phyloP scores from a whole-genome alignment of 441 rosid species.

The Lepidium campestre region DNA sequence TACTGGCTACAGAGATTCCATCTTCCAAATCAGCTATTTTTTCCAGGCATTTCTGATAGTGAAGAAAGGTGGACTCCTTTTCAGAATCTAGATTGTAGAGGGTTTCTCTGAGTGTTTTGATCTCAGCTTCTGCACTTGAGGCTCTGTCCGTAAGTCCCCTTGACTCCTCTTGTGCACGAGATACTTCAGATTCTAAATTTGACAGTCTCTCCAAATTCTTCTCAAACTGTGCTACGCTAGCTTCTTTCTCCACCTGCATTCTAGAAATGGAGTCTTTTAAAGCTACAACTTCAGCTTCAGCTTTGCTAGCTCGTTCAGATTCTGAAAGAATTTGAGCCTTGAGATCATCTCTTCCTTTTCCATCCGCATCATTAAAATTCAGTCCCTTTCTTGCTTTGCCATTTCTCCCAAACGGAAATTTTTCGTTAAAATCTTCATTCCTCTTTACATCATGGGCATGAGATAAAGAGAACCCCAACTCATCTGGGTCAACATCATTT shows the following conservation, averaged over 20 bases:
- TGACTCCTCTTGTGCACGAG: constrained; percentile 60
- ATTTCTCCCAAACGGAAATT: constrained; percentile 35
- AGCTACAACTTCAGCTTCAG: constrained; percentile 64
- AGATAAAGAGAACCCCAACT: no score
- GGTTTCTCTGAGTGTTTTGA: constrained; percentile 51
- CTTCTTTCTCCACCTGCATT: constrained; percentile 87
- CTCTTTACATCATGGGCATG: constrained; percentile 36
- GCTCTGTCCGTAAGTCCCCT: constrained; percentile 54
- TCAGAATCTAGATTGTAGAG: constrained; percentile 51
- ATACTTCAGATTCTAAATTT: constrained; percentile 63
- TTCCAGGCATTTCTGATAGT: constrained; percentile 62
- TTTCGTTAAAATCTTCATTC: constrained; percentile 57
- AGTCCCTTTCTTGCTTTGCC: constrained; percentile 71
- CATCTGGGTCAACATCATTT: constrained; percentile 55
- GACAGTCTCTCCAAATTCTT: constrained; percentile 65
- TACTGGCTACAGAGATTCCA: constrained; percentile 38
- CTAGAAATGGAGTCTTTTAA: constrained; percentile 61
- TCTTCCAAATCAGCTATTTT: constrained; percentile 58
- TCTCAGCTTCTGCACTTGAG: constrained; percentile 74
- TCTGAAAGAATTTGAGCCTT: constrained; percentile 38
- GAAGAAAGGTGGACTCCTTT: constrained; percentile 53
- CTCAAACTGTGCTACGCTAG: constrained; percentile 57
- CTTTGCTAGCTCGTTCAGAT: constrained; percentile 57
- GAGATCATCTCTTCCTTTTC: constrained; percentile 29
- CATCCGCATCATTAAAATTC: constrained; percentile 53